A percentile compares a stretch with the other conserved stretches of the same genome.
Evolutionary conservation across 805 yeast species (phyloP).

Genomic region (Saccharomycopsis javanensis): DNA sequence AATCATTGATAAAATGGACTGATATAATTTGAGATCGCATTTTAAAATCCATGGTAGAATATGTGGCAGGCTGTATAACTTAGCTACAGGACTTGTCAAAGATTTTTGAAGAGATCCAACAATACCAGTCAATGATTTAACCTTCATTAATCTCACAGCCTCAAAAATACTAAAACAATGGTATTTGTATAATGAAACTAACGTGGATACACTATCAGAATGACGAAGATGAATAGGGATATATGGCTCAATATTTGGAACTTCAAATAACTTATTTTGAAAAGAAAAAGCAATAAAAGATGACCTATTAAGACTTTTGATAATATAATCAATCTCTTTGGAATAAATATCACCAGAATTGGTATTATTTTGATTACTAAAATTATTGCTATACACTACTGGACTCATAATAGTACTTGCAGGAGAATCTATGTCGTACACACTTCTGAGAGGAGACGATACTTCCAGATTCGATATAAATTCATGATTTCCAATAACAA

Average conservation of each 20-base stretch:
- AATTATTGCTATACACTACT: not conserved
- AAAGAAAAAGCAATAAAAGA: conserved; percentile 21
- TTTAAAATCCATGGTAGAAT: conserved; percentile 53
- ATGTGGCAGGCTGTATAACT: conserved; percentile 41
- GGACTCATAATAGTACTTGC: conserved; percentile 1
- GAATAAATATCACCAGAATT: not conserved
- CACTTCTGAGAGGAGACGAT: conserved; percentile 14
- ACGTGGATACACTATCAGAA: conserved; percentile 48
- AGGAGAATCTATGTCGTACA: conserved; percentile 5
- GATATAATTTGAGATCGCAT: conserved; percentile 59
- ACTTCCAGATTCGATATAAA: conserved; percentile 10
- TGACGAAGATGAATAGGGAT: conserved; percentile 37
- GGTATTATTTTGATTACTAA: not conserved
- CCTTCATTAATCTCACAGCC: conserved; percentile 55
- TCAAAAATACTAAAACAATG: conserved; percentile 60
- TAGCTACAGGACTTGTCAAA: conserved; percentile 54
- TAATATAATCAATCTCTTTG: not conserved
- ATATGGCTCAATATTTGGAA: conserved; percentile 27
- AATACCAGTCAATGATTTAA: conserved; percentile 47
- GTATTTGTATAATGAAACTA: conserved; percentile 51
- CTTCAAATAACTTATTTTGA: conserved; percentile 27
- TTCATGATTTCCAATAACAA: not conserved
- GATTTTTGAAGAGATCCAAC: conserved; percentile 43
- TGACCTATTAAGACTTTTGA: not conserved
- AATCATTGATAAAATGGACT: conserved; percentile 44